Base-by-base conservation (phyloP, 345 rosid species). In the Salix brachista region DNA sequence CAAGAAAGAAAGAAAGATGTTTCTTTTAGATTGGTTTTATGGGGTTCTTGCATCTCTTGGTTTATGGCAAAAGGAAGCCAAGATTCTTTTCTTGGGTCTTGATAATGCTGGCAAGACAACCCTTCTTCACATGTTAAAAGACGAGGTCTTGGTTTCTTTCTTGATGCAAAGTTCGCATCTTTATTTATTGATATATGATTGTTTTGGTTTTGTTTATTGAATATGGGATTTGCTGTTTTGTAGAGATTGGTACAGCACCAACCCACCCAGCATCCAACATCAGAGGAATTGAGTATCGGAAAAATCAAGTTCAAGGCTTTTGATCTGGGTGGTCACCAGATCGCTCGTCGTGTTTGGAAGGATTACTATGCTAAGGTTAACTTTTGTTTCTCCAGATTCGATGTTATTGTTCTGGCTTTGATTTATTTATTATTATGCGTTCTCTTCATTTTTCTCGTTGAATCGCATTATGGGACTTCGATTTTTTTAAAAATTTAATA, bases 241-340 rank as follows among this genome's bases (percentile, higher is more conserved):
- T 84, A 89, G 96, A 89, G 96, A 77, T 80, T 91, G 82, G 93
- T 88, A 46, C 93, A 90, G 69, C 96, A 91, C 65, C 92, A 90
- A 81, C 96, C 93, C 32, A 90, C 93, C 5, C 93, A 90, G 74
- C 92, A 90, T 25, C 96, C 96, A 9, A 88, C 92, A 2, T 90
- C 93, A 16, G 96, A 91, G 91, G 96, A 90, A 79, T 79, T 91
- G 76, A 88, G 93, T 69, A 90, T 90, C 44, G 93, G 93, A 41
- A 90, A 88, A 84, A 91, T 91, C 86, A 90, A 91, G 86, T 91
- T 91, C 86, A 91, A 88, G 79, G 96, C 96, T 77, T 91, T 91
- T 14, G 93, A 91, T 88, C 83, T 91, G 87, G 96, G 96, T 26
- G 93, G 93, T 18, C 96, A 90, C 74, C 92, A 88, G 82, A 91